Evolutionary conservation across 805 yeast genomes (phyloP), one percentile per base, ranked within the genome.

Genomic region (Barnettozyma salicaria): DNA sequence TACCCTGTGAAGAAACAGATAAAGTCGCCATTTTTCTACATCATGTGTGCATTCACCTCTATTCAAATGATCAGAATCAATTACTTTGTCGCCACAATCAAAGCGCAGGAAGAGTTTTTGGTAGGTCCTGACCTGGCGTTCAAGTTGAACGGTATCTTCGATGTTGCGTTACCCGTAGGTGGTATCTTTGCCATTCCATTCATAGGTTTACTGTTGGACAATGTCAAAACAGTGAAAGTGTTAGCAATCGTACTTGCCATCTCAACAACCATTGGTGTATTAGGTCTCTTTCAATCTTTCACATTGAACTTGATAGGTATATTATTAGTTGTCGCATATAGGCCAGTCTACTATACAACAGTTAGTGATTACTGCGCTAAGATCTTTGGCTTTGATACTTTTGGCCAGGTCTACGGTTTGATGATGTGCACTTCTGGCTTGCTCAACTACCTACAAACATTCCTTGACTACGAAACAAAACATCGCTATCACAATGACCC

Each of bases 271-370:
- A 80, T 88, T 44, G 96, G 96, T 9, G 46, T 81, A 1, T 65
- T 76, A 49, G 96, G 96, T 0, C 59, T 86, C 21, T 48, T 83
- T 24, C 66, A 80, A 4, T 46, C 49, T 32, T 43, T 59, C 25
- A 8, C 21, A 1, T 67, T 74, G 2, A 88, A 89, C 28, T 68
- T 82, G 31, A 30, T 72, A 1, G 95, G 95, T 3, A 82, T 89
- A 29, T 48, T 77, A 2, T 45, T 83, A 21, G 64, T 89, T 47
- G 97, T 87, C 9, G 66, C 84, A 2, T 88, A 84, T 60, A 72
- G 97, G 58, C 96, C 97, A 9, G 84, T 89, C 54, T 88, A 84
- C 55, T 90, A 89, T 60, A 89, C 97, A 2, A 85, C 94, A 2
- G 86, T 88, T 6, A 83, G 95, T 2, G 97, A 90, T 59, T 87